These are phyloP conservation scores for Pyrenophora tritici-repentis DNA, from an alignment of 2,329 filamentous ascomycete genomes.

Conservation along the genomic window DNA sequence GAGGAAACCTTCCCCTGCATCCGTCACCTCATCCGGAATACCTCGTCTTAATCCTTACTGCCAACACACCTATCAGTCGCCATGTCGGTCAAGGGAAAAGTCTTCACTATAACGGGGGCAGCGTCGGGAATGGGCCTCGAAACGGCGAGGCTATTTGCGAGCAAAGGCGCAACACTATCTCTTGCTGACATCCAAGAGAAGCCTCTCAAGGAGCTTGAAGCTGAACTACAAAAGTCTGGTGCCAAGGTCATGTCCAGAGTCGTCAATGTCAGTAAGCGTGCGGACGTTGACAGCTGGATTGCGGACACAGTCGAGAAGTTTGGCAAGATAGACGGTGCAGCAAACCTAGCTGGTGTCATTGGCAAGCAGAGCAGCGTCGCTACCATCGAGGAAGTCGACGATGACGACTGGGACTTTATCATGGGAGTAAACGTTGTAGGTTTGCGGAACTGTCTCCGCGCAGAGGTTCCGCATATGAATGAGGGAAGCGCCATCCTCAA, in stretches of 20 bases:
- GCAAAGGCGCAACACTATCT: conserved; percentile 38
- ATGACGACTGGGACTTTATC: conserved; percentile 49
- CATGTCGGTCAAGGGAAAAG: conserved; percentile 36
- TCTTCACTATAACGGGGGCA: conserved; percentile 41
- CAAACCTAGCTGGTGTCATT: conserved; percentile 55
- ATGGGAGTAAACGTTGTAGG: conserved; percentile 48
- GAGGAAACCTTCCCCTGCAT: too few species aligned
- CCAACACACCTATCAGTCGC: neutral
- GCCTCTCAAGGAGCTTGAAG: conserved; percentile 25
- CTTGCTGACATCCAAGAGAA: conserved; percentile 41
- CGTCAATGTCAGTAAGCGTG: conserved; percentile 56
- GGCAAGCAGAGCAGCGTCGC: conserved; percentile 32
- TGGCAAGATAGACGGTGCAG: conserved; percentile 50
- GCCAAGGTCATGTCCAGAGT: conserved; percentile 43
- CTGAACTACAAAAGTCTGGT: conserved; percentile 23
- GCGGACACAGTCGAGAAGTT: conserved; percentile 52
- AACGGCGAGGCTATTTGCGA: conserved; percentile 31
- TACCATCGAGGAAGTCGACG: conserved; percentile 36
- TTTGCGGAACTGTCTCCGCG: conserved; percentile 47
- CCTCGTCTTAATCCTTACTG: too few species aligned
- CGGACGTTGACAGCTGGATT: conserved; percentile 59
- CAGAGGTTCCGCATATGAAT: conserved; percentile 50
- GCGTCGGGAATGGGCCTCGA: conserved; percentile 41
- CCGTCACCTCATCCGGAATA: too few species aligned
- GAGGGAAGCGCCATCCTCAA: conserved; percentile 48